Evolutionary conservation across 371 early-diverging fungal genomes (phyloP), one percentile per base, ranked within the genome.

Genomic region (Haplosporangium sp.): DNA sequence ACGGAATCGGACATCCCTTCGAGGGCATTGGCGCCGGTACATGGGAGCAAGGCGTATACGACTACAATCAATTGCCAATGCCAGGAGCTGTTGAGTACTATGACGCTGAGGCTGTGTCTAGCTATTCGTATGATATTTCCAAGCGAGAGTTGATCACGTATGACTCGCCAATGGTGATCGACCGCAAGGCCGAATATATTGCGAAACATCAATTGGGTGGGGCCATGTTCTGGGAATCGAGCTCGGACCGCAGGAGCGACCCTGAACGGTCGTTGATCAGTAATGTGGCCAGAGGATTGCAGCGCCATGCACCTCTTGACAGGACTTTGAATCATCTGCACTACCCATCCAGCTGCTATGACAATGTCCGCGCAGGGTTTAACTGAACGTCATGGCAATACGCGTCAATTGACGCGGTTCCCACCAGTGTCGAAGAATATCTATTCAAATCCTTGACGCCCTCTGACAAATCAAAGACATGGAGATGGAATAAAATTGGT

Each of bases 1-100:
- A 86, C 64, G 88, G 94, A 45, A 67, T 91, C 2, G 90, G 89
- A 2, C 68, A 84, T 12, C 48, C 83, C 23, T 88, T 91, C 82
- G 76, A 86, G 50, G 92, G 93, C 6, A 72, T 90, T 12, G 92
- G 92, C 1, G 62, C 82, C 21, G 94, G 93, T 10, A 86, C 91
- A 5, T 95, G 96, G 95, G 96, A 97, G 76, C 85, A 86, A 54
- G 97, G 96, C 0, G 85, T 93, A 1, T 90, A 89, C 65, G 95
- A 95, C 75, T 92, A 91, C 80, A 91, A 90, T 72, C 59, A 73
- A 8, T 72, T 95, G 50, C 95, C 94, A 0, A 59, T 83, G 13
- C 85, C 87, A 5, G 90, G 90, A 38, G 91, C 93, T 20, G 71
- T 74, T 5, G 89, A 90, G 57, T 82, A 89, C 62, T 87, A 90